These are phyloP conservation scores for Amylostereum areolatum DNA, from an alignment of 1,284 basidiomycete species.

Conservation along the genomic window DNA sequence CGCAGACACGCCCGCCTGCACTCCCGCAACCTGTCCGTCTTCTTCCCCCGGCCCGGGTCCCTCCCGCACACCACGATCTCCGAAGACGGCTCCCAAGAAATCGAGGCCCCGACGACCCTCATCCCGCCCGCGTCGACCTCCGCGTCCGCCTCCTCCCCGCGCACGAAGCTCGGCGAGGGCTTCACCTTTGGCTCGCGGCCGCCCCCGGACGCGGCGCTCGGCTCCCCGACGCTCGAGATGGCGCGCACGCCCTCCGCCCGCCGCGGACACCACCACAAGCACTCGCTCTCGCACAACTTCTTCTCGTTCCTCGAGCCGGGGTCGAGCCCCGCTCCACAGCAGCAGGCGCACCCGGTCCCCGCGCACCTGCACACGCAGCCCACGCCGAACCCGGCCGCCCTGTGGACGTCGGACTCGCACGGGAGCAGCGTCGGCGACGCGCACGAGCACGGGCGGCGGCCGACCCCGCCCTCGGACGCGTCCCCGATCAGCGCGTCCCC, in stretches of 20 bases:
- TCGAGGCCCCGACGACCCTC: constrained; percentile 40
- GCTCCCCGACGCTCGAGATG: constrained; percentile 17
- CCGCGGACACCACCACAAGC: constrained; percentile 87
- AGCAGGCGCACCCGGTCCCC: constrained; percentile 6
- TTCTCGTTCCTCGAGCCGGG: constrained; percentile 52
- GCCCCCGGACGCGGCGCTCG: constrained; percentile 20
- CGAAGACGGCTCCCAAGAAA: constrained; percentile 58
- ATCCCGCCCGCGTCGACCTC: no score
- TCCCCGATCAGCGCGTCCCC: background rate
- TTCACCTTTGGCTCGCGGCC: constrained; percentile 61
- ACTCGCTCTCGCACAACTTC: constrained; percentile 91
- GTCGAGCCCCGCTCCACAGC: background rate
- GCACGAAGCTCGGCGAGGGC: constrained; percentile 41
- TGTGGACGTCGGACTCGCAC: no score
- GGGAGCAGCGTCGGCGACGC: no score
- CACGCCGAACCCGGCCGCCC: constrained; percentile 43
- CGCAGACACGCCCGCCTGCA: constrained; percentile 74
- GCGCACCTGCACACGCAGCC: constrained; percentile 41
- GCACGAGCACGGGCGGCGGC: no score
- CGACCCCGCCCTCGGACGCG: no score
- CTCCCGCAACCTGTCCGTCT: constrained; percentile 85
- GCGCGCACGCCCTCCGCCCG: constrained; percentile 32
- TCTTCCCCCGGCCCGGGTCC: constrained; percentile 81
- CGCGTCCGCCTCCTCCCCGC: constrained; percentile 26
- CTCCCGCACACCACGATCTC: constrained; percentile 53